phyloP scores from a whole-genome alignment of 2,329 filamentous ascomycete genomes.

The Cadophora sp. region DNA sequence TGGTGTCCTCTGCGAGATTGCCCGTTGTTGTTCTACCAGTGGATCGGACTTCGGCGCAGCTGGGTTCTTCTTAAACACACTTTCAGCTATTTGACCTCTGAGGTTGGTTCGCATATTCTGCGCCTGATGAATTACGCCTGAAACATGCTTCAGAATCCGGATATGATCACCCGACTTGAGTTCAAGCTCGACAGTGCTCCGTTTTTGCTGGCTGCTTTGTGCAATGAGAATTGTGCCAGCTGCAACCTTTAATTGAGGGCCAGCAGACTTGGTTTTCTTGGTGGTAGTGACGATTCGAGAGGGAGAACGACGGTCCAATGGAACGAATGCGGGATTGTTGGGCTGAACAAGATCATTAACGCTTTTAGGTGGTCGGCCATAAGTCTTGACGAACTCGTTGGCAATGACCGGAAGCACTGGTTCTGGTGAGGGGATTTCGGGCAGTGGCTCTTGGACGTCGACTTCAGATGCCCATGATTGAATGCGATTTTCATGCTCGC shows the following conservation, averaged over 20 bases:
- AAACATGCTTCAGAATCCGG: conserved; percentile 32
- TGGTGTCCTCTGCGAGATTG: neutral
- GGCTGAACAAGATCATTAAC: conserved; percentile 36
- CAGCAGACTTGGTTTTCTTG: conserved; percentile 6
- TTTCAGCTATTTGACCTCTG: conserved; percentile 30
- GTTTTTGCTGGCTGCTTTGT: conserved; percentile 14
- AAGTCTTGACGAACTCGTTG: conserved; percentile 22
- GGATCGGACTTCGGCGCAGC: neutral
- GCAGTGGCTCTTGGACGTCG: conserved; percentile 15
- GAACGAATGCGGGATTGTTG: conserved; percentile 30
- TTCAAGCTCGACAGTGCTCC: conserved; percentile 19
- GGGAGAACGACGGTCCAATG: conserved; percentile 9
- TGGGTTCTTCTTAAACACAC: conserved; percentile 28
- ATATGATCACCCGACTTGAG: conserved; percentile 34
- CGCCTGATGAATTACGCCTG: conserved; percentile 32
- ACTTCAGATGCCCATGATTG: conserved; percentile 32
- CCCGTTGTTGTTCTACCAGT: conserved; percentile 21
- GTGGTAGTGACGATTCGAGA: conserved; percentile 20
- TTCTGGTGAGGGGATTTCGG: neutral
- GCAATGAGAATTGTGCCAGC: conserved; percentile 25
- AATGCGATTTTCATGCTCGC: conserved; percentile 28
- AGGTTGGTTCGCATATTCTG: conserved; percentile 27
- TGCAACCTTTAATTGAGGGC: conserved; percentile 21
- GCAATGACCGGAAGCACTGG: conserved; percentile 15
- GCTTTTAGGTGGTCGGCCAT: conserved; percentile 25